A percentile compares a stretch with the other conserved stretches of the same genome.
These are phyloP conservation scores for Pistacia integerrima DNA, from an alignment of 345 rosid genomes.

Conservation along the genomic window DNA sequence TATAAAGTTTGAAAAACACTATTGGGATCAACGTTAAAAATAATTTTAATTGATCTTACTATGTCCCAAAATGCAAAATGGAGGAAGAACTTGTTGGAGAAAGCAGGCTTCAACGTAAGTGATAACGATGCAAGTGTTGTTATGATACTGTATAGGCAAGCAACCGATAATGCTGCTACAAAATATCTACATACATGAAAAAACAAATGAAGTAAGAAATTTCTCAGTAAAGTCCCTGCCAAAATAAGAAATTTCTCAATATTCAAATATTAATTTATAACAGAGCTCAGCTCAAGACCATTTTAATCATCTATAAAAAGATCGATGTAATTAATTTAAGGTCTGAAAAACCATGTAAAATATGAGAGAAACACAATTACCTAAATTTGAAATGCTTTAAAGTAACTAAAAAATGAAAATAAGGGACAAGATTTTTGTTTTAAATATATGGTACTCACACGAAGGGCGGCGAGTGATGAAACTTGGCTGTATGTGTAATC, in stretches of 20 bases:
- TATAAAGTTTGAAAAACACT: too few relatives aligned
- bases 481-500: slow-evolving; percentile 46
- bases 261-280: too few relatives aligned
- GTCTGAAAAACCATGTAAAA: too few relatives aligned
- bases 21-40: too few relatives aligned
- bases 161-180: slow-evolving; percentile 57
- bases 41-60: slow-evolving; percentile 36
- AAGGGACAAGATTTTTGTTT: background rate
- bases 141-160: slow-evolving; percentile 60
- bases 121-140: slow-evolving; percentile 53
- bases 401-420: background rate
- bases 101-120: slow-evolving; percentile 39
- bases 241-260: too few relatives aligned
- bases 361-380: too few relatives aligned
- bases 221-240: too few relatives aligned
- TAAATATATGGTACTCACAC: slow-evolving; percentile 39
- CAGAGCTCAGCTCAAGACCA: too few relatives aligned
- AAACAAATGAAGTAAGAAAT: too few relatives aligned
- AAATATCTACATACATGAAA: slow-evolving; percentile 51
- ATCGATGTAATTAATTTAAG: too few relatives aligned
- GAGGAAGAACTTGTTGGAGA: slow-evolving; percentile 38
- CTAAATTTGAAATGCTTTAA: too few relatives aligned
- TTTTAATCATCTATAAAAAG: too few relatives aligned
- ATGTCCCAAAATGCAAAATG: slow-evolving; percentile 47
- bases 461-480: slow-evolving; percentile 71